Evolutionary conservation across 805 yeast species (phyloP), one percentile per base, ranked within the genome.

Genomic region (Ogataea angusta): DNA sequence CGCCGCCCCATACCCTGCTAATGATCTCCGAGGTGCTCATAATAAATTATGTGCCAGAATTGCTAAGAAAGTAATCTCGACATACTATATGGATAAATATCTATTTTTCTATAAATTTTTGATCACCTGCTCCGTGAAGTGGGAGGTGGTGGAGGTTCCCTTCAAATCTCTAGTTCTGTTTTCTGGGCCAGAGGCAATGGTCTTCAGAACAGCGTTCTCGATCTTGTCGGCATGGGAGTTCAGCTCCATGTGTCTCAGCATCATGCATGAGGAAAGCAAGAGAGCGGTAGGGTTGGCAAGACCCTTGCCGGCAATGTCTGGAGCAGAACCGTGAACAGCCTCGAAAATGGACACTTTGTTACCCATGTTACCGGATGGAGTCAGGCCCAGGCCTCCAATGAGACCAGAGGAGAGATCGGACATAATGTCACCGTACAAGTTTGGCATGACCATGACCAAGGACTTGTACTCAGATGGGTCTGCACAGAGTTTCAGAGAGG

Each of bases 291-390:
- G 99, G 81, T 93, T 93, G 52, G 99, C 99, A 66, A 87, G 80
- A 65, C 95, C 95, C 78, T 93, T 88, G 64, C 99, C 99, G 49
- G 98, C 98, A 62, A 93, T 93, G 68, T 93, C 99, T 57, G 99
- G 99, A 50, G 99, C 99, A 44, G 98, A 90, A 68, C 99, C 99
- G 69, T 93, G 99, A 62, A 93, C 99, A 52, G 99, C 99, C 80
- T 93, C 99, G 68, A 93, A 93, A 66, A 93, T 91, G 42, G 97
- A 88, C 50, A 91, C 95, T 67, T 86, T 83, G 76, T 88, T 87
- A 75, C 99, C 99, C 90, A 93, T 93, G 81, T 93, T 93, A 68
- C 96, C 99, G 46, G 96, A 88, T 54, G 99, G 99, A 48, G 99
- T 93, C 67, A 93, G 80, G 72, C 99, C 99, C 62, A 91, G 80